Evolutionary conservation across 2,329 filamentous ascomycete genomes (phyloP).

Genomic region (Teratosphaeria pseudoeucalypti): DNA sequence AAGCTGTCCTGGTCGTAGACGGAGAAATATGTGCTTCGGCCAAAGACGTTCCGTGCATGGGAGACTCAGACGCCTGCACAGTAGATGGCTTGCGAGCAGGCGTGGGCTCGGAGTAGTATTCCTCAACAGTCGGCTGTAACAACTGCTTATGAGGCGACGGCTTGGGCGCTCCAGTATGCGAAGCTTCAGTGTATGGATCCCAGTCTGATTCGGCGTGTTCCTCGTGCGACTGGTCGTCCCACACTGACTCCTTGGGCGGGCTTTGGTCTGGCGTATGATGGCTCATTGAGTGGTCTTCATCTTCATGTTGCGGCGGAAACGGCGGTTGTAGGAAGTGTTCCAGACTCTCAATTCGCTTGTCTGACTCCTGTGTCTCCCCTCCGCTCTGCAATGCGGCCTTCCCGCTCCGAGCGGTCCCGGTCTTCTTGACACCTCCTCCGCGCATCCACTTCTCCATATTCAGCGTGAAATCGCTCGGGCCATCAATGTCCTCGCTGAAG

Average conservation of each 20-base stretch:
- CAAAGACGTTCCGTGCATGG: neutral
- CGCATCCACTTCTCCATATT: constrained; percentile 27
- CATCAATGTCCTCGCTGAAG: constrained; percentile 27
- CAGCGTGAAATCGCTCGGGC: constrained; percentile 28
- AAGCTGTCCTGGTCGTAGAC: neutral
- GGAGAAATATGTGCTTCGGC: constrained; percentile 2
- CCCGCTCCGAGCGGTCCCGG: constrained; percentile 8
- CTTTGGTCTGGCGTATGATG: constrained; percentile 19
- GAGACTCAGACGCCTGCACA: neutral
- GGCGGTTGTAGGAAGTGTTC: neutral
- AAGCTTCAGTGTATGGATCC: constrained; percentile 19
- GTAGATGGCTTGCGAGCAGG: constrained; percentile 11
- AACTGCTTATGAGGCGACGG: constrained; percentile 18
- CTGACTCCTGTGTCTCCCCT: constrained; percentile 2
- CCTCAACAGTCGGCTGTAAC: constrained; percentile 25
- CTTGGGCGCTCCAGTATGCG: constrained; percentile 11
- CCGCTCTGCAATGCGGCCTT: constrained; percentile 3
- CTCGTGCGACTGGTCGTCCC: constrained; percentile 2
- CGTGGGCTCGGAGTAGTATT: constrained; percentile 25
- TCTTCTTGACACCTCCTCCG: constrained; percentile 12
- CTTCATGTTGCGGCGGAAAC: constrained; percentile 1
- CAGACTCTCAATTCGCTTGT: neutral
- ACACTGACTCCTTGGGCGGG: constrained; percentile 16
- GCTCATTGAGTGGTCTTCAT: constrained; percentile 12
- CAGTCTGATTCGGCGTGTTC: constrained; percentile 19